Evolutionary conservation across 768 basidiomycete species (phyloP), one percentile per base, ranked within the genome.

Genomic region (Clavulina sp.): DNA sequence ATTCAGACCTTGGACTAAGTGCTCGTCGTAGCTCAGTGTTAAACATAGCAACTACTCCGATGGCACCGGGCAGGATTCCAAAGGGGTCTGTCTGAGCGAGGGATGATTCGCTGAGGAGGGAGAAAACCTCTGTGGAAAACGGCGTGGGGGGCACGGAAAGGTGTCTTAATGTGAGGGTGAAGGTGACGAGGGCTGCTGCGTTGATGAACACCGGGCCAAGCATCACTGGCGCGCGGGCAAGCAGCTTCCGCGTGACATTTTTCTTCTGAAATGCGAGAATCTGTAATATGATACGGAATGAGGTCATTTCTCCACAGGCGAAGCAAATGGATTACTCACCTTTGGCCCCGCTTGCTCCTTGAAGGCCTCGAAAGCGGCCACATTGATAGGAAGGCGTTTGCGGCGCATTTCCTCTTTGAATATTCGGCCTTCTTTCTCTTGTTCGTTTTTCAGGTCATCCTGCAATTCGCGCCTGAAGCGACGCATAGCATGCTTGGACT

Each of bases 61-160:
- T 33, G 28, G 48, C 48, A 7, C 28, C 16, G 16, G 48, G 48
- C 26, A 49, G 32, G 16, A 49, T 9, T 18, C 48, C 48, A 16
- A 16, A 30, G 16, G 48, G 26, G 32, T 49, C 48, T 30, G 28
- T 31, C 28, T 49, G 48, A 16, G 48, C 48, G 31, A 49, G 48
- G 7, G 48, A 49, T 7, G 28, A 23, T 16, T 49, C 48, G 48
- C 48, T 49, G 13, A 49, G 32, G n/a, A n/a, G n/a, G n/a, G n/a
- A n/a, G 31, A 49, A 49, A 7, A 30, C 32, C 24, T 49, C 48
- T 7, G 7, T 18, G 7, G 32, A 33, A 16, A 49, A 26, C 32
- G 48, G 48, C 24, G 48, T 49, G 9, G 28, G 28, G 29, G 31
- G 31, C 7, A 33, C 24, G 31, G 48, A 7, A 30, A 30, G 26